Conservation (phyloP, 768 basidiomycete species). For the Russula virescens region DNA sequence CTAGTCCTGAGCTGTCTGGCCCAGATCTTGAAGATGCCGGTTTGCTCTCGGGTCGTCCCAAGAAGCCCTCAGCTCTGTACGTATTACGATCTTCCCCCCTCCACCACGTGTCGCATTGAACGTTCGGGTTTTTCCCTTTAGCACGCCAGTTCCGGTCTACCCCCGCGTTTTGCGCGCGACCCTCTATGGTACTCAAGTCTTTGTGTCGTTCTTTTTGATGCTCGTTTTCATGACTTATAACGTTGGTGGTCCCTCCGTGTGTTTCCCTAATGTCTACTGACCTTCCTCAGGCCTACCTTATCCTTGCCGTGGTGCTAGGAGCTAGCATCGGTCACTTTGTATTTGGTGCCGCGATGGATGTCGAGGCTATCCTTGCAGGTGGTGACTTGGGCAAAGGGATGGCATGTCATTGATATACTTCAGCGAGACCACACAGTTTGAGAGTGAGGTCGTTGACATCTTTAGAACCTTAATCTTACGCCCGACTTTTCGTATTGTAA, state of each 20-base stretch:
- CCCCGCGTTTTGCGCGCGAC: slow-evolving; percentile 54
- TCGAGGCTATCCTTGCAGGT: slow-evolving; percentile 49
- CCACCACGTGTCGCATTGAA: background rate
- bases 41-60: slow-evolving; percentile 44
- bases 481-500: background rate
- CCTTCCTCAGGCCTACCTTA: slow-evolving; percentile 68
- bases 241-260: slow-evolving; percentile 40
- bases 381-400: slow-evolving; percentile 51
- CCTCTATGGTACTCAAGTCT: slow-evolving; percentile 70
- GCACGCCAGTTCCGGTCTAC: slow-evolving; percentile 44
- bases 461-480: background rate
- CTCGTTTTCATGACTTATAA: slow-evolving; percentile 97
- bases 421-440: background rate
- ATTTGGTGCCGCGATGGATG: slow-evolving; percentile 60
- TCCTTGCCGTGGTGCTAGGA: slow-evolving; percentile 73
- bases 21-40: slow-evolving; percentile 47
- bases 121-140: slow-evolving; percentile 30
- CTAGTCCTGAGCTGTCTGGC: slow-evolving; percentile 34
- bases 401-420: slow-evolving; percentile 63
- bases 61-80: slow-evolving; percentile 42
- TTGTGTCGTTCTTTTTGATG: slow-evolving; percentile 89
- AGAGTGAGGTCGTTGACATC: background rate
- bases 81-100: slow-evolving; percentile 22
- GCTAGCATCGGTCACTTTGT: slow-evolving; percentile 80
- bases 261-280: background rate